phyloP scores from a whole-genome alignment of 1,284 basidiomycete species.

The Fomes fomentarius region DNA sequence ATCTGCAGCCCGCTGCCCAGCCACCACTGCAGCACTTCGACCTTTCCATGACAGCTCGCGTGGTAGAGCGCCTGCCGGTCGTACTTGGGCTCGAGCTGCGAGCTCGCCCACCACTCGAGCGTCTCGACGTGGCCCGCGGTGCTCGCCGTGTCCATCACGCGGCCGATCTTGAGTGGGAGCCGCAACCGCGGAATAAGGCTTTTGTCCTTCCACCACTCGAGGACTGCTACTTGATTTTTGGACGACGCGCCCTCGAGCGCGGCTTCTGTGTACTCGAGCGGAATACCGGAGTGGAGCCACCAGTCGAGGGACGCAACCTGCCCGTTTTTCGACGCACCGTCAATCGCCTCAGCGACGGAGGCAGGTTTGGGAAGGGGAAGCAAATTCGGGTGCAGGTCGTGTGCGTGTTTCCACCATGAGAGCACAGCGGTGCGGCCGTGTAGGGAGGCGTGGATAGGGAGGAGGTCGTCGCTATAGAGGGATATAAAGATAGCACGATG shows the following conservation, averaged over 20 bases:
- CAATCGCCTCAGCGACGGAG: constrained; percentile 64
- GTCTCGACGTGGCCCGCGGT: constrained; percentile 70
- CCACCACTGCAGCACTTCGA: constrained; percentile 86
- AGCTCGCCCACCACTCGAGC: constrained; percentile 83
- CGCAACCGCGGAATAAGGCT: constrained; percentile 23
- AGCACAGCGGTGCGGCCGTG: constrained; percentile 75
- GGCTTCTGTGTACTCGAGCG: constrained; percentile 73
- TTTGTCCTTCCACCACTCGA: constrained; percentile 77
- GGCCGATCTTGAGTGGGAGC: constrained; percentile 75
- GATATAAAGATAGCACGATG: constrained; percentile 64
- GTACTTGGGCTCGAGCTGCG: constrained; percentile 74
- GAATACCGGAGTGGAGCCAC: constrained; percentile 63
- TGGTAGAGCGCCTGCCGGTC: constrained; percentile 75
- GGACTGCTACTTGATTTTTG: constrained; percentile 68
- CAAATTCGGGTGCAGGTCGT: constrained; percentile 58
- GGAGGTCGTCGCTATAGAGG: constrained; percentile 63
- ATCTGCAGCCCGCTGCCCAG: constrained; percentile 72
- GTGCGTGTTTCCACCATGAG: constrained; percentile 77
- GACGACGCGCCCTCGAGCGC: constrained; percentile 77
- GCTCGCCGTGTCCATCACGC: constrained; percentile 80
- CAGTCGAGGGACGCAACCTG: constrained; percentile 69
- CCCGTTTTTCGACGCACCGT: constrained; percentile 73
- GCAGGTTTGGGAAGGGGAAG: constrained; percentile 53
- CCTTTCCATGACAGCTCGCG: constrained; percentile 77
- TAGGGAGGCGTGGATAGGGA: constrained; percentile 73